phyloP scores from a whole-genome alignment of 495 filamentous ascomycete genomes.

The Astrothelium macrocarpum region DNA sequence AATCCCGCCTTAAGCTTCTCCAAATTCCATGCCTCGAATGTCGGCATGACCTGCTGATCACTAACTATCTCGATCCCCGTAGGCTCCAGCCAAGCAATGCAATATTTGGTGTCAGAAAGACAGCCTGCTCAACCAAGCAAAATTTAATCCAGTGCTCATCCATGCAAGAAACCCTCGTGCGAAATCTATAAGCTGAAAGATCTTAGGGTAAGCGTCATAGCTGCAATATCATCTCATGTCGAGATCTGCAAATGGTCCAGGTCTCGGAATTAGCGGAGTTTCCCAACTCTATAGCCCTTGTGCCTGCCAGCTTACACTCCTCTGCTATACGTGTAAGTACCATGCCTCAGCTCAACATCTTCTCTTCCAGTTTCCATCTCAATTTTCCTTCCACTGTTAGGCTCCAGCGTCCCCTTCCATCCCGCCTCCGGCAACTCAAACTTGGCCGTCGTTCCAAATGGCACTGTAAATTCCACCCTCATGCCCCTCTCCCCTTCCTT shows the following conservation, averaged over 20 bases:
- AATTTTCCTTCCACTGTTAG: background rate
- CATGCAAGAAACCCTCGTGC: too few relatives aligned
- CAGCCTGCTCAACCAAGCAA: too few relatives aligned
- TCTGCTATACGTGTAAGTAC: background rate
- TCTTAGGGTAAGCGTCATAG: too few relatives aligned
- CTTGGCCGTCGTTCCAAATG: background rate
- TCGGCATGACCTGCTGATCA: too few relatives aligned
- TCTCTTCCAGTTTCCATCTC: background rate
- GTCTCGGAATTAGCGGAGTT: background rate
- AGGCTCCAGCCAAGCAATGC: too few relatives aligned
- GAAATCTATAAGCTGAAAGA: too few relatives aligned
- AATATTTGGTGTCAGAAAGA: too few relatives aligned
- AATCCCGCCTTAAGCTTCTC: too few relatives aligned
- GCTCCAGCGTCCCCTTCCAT: background rate
- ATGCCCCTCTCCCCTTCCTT: background rate
- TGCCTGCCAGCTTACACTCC: background rate
- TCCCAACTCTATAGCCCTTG: background rate
- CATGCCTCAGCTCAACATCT: constrained; percentile 3
- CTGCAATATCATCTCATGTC: too few relatives aligned
- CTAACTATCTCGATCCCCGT: too few relatives aligned
- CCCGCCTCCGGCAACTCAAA: background rate
- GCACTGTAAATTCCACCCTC: background rate
- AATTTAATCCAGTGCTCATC: too few relatives aligned
- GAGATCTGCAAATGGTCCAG: background rate
- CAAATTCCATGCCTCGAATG: too few relatives aligned